These are phyloP conservation scores for Exserohilum rostratum DNA, from an alignment of 2,329 filamentous ascomycete genomes.

Conservation along the genomic window DNA sequence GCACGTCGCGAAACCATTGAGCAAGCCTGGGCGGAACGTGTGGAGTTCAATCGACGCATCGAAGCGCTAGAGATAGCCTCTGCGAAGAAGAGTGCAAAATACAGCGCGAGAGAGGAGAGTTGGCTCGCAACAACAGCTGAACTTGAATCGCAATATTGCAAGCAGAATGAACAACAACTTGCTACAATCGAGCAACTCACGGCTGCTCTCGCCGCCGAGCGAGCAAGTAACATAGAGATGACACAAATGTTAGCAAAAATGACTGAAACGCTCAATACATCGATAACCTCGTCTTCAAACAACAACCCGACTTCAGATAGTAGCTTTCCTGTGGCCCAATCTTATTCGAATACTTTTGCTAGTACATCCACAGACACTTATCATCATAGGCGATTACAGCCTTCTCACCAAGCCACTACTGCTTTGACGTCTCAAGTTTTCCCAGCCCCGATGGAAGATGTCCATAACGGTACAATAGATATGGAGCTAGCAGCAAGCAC, in stretches of 20 bases:
- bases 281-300: not conserved
- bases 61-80: not conserved
- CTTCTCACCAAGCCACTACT: not conserved
- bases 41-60: not conserved
- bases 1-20: not conserved
- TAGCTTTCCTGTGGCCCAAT: not conserved
- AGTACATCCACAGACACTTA: not conserved
- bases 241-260: not conserved
- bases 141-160: not conserved
- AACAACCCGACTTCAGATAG: not conserved
- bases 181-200: not conserved
- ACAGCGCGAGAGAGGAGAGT: not conserved
- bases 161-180: not conserved
- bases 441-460: not conserved
- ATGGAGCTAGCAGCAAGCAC: not conserved
- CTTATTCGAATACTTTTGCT: not conserved
- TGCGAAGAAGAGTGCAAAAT: not conserved
- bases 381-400: not conserved
- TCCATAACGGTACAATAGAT: not conserved
- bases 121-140: not conserved
- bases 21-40: not conserved
- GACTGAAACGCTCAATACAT: not conserved
- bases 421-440: not conserved
- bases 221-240: not conserved
- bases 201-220: not conserved